Evolutionary conservation across 345 rosid genomes (phyloP), one percentile per base, ranked within the genome.

Genomic region (Pelargonium nanum): DNA sequence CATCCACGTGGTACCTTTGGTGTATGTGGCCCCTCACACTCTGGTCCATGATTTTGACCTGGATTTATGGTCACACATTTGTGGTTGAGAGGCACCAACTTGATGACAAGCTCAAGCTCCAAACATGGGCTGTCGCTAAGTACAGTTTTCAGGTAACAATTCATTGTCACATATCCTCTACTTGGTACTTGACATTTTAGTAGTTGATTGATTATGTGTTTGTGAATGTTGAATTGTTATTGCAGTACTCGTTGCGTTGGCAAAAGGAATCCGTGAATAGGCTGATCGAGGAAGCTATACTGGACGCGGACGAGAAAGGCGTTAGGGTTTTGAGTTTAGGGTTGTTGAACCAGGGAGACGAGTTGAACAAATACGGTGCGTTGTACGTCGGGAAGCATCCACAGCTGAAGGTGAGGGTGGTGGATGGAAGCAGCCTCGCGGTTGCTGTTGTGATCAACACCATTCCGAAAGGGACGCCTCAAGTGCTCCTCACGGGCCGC

Each of bases 361-460:
- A 87, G 55, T 65, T 81, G 2, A 85, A 84, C 58, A 62, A 62
- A 20, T 72, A 78, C 16, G 91, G 95, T 13, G 83, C 70, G 56
- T 4, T 76, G 53, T 83, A 73, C 8, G 64, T 79, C 60, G 60
- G 68, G 4, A 83, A 62, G 74, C 60, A 79, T 68, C 88, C 83
- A 7, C 57, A 44, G 30, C 63, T 83, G 22, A 76, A 75, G 69
- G 68, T 72, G 62, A 85, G 75, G 62, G 69, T 87, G 57, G 88
- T 87, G 51, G 91, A 87, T 53, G 95, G 95, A 26, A 85, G 77
- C 30, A 75, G 84, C 50, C 76, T 85, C 26, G 87, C 83, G 8
- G 84, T 68, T 17, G 84, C 84, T 19, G 75, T 77, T 19, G 77
- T 87, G 26, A 17, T 83, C 4, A 80, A 81, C 32, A 79, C 69